Evolutionary conservation across 352 stramenopile species (phyloP).

Genomic region (Chrysophaeum taylorii): DNA sequence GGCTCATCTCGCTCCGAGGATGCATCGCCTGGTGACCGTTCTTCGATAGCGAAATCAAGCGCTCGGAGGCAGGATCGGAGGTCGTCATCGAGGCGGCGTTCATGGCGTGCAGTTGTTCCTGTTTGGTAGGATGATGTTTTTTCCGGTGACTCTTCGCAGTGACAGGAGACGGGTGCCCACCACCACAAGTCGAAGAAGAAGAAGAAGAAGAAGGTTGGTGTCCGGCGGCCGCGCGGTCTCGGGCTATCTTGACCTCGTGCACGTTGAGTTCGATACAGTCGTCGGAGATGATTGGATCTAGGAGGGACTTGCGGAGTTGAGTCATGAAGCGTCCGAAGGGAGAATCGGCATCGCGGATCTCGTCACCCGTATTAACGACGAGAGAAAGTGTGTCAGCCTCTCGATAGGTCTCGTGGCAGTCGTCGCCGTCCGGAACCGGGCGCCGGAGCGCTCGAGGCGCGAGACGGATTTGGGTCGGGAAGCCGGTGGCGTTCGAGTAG

Average conservation of each 20-base stretch:
- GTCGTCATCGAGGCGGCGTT: no score
- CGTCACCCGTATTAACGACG: background rate
- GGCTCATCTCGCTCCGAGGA: no score
- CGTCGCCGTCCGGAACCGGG: background rate
- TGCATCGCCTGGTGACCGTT: no score
- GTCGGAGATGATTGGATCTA: background rate
- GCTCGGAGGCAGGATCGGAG: no score
- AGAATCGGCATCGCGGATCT: background rate
- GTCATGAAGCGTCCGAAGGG: conserved; percentile 5
- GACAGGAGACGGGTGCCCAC: no score
- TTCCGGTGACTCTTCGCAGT: no score
- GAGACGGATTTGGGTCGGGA: background rate
- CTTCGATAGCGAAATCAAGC: no score
- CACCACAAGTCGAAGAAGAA: no score
- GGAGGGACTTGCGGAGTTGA: background rate
- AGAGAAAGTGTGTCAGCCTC: background rate
- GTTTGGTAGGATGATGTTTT: background rate
- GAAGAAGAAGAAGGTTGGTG: no score
- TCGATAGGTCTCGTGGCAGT: background rate
- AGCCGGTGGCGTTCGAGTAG: background rate
- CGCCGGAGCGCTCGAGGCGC: background rate
- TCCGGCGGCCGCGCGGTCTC: background rate
- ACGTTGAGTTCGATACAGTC: background rate
- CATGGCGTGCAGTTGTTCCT: no score
- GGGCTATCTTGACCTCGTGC: background rate